Percentiles rank a stretch among this genome's conserved stretches.
These are phyloP conservation scores for Lactifluus echinatus DNA, from an alignment of 768 basidiomycete genomes.

Conservation along the genomic window DNA sequence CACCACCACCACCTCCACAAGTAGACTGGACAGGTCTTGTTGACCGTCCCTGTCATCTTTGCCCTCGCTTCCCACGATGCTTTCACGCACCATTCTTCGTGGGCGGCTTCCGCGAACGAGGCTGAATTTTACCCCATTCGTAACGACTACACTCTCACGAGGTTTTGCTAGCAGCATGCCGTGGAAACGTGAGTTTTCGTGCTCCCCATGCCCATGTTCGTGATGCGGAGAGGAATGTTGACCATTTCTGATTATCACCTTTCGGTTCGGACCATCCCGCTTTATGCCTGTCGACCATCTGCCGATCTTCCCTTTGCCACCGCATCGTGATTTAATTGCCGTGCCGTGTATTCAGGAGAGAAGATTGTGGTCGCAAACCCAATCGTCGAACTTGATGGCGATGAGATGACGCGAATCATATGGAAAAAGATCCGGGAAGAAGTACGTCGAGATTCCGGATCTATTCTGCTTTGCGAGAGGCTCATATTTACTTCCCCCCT, in stretches of 20 bases:
- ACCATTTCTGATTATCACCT: neutral
- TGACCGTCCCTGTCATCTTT: neutral
- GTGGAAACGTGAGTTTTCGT: conserved; percentile 13
- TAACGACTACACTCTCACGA: neutral
- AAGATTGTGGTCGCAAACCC: conserved; percentile 84
- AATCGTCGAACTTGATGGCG: conserved; percentile 91
- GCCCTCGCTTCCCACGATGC: conserved; percentile 10
- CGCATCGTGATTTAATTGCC: neutral
- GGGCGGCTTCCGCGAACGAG: conserved; percentile 8
- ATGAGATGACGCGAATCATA: conserved; percentile 99
- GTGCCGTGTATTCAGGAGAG: conserved; percentile 7
- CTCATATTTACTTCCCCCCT: no score
- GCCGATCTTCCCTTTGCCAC: neutral
- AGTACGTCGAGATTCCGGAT: conserved; percentile 41
- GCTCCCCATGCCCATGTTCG: neutral
- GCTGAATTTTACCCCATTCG: neutral
- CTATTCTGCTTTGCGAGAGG: no score
- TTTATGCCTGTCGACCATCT: no score
- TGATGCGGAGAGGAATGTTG: neutral
- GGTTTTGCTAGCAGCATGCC: conserved; percentile 15
- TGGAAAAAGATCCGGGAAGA: conserved; percentile 98
- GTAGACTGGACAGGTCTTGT: neutral
- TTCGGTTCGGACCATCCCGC: no score
- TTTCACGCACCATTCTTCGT: conserved; percentile 7
- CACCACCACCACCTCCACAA: neutral